These are phyloP conservation scores for Cladosporium phlei DNA, from an alignment of 2,329 filamentous ascomycete genomes.

Conservation along the genomic window DNA sequence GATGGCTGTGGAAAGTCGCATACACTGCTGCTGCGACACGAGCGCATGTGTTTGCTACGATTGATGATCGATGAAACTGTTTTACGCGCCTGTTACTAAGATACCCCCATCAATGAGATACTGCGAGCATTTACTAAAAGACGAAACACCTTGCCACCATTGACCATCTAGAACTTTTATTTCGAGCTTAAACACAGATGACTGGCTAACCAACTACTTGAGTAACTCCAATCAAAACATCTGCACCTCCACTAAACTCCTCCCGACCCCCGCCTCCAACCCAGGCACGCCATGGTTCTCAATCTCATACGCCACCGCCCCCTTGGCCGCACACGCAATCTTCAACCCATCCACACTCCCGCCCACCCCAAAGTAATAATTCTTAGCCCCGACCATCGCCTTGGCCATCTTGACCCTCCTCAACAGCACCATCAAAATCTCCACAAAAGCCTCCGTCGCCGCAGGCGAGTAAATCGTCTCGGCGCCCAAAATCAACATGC, in stretches of 20 bases:
- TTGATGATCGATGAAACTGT: background rate
- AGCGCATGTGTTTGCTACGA: background rate
- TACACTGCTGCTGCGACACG: background rate
- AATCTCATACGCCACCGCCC: slow-evolving; percentile 45
- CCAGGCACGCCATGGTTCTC: slow-evolving; percentile 43
- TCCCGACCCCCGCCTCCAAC: slow-evolving; percentile 39
- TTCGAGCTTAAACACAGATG: too few relatives aligned
- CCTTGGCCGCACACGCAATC: slow-evolving; percentile 37
- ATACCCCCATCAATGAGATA: slow-evolving; percentile 21
- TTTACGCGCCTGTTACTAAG: background rate
- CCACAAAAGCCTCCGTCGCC: slow-evolving; percentile 63
- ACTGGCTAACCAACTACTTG: too few relatives aligned
- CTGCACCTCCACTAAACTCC: slow-evolving; percentile 45
- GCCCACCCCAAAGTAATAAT: slow-evolving; percentile 78
- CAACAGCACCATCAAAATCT: slow-evolving; percentile 59
- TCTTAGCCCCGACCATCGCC: slow-evolving; percentile 69
- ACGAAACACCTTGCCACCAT: too few relatives aligned
- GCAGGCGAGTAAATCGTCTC: slow-evolving; percentile 81
- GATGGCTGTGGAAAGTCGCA: slow-evolving; percentile 21
- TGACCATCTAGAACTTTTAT: too few relatives aligned
- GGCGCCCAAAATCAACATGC: slow-evolving; percentile 61
- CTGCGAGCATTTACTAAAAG: slow-evolving; percentile 44
- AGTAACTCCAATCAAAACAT: slow-evolving; percentile 31
- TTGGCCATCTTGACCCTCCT: slow-evolving; percentile 49
- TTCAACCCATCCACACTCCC: slow-evolving; percentile 74